Percentiles rank a stretch among this genome's conserved stretches.
phyloP scores from a whole-genome alignment of 1,284 basidiomycete genomes.

The Agroathelia rolfsii region DNA sequence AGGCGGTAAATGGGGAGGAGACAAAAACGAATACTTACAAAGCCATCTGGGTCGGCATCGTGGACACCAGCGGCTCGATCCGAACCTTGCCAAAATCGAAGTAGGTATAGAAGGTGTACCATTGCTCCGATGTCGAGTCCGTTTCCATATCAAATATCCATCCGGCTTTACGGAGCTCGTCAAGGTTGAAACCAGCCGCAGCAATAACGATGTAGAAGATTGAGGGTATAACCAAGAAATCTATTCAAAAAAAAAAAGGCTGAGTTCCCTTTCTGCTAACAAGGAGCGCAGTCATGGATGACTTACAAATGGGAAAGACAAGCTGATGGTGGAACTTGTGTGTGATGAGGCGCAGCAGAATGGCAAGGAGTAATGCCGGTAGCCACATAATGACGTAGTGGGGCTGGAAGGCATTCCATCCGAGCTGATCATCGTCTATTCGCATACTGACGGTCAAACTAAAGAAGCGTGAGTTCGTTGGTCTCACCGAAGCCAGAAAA shows the following conservation, averaged over 20 bases:
- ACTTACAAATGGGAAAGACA: constrained; percentile 82
- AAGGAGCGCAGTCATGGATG: no score
- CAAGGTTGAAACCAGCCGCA: constrained; percentile 55
- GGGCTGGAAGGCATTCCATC: no score
- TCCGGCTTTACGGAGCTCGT: constrained; percentile 50
- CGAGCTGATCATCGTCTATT: constrained; percentile 73
- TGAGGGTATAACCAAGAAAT: constrained; percentile 78
- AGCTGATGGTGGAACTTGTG: constrained; percentile 79
- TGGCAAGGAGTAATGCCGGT: constrained; percentile 69
- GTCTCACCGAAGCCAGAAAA: constrained; percentile 1
- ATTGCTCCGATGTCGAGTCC: constrained; percentile 48
- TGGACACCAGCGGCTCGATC: constrained; percentile 61
- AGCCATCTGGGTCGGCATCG: constrained; percentile 76
- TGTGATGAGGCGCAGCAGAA: constrained; percentile 76
- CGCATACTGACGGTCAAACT: constrained; percentile 80
- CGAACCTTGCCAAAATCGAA: constrained; percentile 59
- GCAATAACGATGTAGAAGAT: constrained; percentile 79
- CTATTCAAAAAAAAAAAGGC: constrained; percentile 30
- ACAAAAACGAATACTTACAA: constrained; percentile 37
- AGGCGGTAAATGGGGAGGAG: constrained; percentile 3
- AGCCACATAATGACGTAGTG: constrained; percentile 68
- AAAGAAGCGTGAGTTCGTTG: constrained; percentile 3
- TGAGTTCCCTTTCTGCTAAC: no score
- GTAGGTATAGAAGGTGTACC: constrained; percentile 78
- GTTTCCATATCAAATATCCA: constrained; percentile 82